Percentiles rank a stretch among this genome's conserved stretches.
phyloP scores from a whole-genome alignment of 495 filamentous ascomycete genomes.

The Aspergillus campestris region DNA sequence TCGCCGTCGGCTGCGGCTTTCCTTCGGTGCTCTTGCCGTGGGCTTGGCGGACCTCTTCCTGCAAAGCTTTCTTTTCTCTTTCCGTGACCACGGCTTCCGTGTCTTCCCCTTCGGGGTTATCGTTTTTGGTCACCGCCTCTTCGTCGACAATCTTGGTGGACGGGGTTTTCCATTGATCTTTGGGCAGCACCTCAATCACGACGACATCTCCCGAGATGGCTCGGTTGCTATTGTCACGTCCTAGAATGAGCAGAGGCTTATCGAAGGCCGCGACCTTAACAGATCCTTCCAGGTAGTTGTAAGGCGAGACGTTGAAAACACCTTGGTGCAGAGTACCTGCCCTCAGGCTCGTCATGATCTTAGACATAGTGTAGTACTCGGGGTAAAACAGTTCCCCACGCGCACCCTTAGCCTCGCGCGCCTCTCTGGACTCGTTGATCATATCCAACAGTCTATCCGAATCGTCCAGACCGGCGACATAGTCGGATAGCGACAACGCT shows the following conservation, averaged over 20 bases:
- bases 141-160: conserved; percentile 95
- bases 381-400: conserved; percentile 69
- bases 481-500: conserved; percentile 60
- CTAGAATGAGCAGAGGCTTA: conserved; percentile 75
- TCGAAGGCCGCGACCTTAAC: conserved; percentile 86
- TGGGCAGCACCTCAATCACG: conserved; percentile 83
- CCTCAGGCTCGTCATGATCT: conserved; percentile 87
- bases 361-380: conserved; percentile 81
- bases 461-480: conserved; percentile 77
- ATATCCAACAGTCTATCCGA: conserved; percentile 84
- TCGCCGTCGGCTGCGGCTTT: conserved; percentile 80
- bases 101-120: conserved; percentile 79
- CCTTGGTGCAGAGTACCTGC: conserved; percentile 84
- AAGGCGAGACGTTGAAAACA: conserved; percentile 89
- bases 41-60: conserved; percentile 81
- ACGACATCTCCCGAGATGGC: conserved; percentile 85
- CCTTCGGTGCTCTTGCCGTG: conserved; percentile 75
- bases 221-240: conserved; percentile 94
- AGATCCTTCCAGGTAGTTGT: conserved; percentile 93
- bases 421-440: conserved; percentile 71
- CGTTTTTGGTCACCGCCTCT: conserved; percentile 83
- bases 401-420: conserved; percentile 52
- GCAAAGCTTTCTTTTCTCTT: conserved; percentile 73
- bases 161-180: conserved; percentile 92
- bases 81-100: conserved; percentile 70